phyloP scores from a whole-genome alignment of 768 basidiomycete species.

The Chalciporus piperatus region DNA sequence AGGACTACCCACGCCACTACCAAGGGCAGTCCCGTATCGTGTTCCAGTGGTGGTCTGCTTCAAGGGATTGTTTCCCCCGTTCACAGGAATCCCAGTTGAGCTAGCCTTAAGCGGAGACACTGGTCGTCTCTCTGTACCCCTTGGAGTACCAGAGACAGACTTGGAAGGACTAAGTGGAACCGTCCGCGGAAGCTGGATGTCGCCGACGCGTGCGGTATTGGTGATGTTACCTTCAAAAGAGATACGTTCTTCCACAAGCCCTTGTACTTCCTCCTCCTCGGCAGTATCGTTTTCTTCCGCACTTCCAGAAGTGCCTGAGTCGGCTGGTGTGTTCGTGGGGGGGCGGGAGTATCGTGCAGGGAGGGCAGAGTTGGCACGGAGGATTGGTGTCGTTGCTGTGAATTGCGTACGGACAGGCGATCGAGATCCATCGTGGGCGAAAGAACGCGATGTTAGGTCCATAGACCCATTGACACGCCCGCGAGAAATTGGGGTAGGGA shows the following conservation, averaged over 20 bases:
- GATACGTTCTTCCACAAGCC: conserved; percentile 27
- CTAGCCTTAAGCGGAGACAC: conserved; percentile 21
- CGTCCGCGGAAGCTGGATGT: conserved; percentile 53
- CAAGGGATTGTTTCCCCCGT: conserved; percentile 28
- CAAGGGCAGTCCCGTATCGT: conserved; percentile 59
- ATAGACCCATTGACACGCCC: conserved; percentile 20
- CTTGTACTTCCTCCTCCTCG: conserved; percentile 24
- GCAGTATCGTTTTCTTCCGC: conserved; percentile 27
- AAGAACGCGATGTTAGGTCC: conserved; percentile 23
- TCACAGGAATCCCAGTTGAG: conserved; percentile 19
- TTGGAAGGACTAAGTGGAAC: conserved; percentile 45
- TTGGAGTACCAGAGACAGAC: conserved; percentile 8
- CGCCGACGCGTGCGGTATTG: conserved; percentile 44
- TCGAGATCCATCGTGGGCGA: conserved; percentile 17
- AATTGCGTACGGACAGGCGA: conserved; percentile 28
- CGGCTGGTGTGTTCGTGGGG: conserved; percentile 12
- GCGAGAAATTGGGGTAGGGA: conserved; percentile 32
- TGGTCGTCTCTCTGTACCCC: conserved; percentile 18
- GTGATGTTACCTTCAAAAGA: conserved; percentile 34
- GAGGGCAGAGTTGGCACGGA: conserved; percentile 41
- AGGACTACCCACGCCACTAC: conserved; percentile 39
- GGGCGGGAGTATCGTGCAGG: conserved; percentile 36
- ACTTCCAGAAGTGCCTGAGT: conserved; percentile 6
- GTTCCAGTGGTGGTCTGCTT: conserved; percentile 56
- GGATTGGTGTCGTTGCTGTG: conserved; percentile 31